A percentile compares a stretch with the other conserved stretches of the same genome.
phyloP scores from a whole-genome alignment of 331 rosid genomes.

The Quercus phellos region DNA sequence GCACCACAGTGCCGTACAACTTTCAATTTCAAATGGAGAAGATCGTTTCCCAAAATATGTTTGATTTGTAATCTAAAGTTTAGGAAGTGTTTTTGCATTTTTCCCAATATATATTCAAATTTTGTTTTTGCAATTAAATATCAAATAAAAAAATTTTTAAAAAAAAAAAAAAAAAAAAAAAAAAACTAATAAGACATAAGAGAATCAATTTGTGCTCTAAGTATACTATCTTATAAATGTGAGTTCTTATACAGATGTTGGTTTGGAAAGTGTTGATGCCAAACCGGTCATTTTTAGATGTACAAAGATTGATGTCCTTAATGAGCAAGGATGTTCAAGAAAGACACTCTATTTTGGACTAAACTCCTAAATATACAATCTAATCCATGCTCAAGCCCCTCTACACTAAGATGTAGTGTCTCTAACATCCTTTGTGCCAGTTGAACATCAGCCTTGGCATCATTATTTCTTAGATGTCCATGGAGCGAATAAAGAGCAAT shows the following conservation, averaged over 20 bases:
- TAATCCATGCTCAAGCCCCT: constrained; percentile 44
- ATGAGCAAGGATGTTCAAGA: constrained; percentile 60
- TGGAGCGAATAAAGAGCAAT: constrained; percentile 36
- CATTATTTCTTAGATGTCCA: constrained; percentile 21
- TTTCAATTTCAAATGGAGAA: too few relatives aligned
- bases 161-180: background rate
- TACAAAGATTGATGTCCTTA: constrained; percentile 13
- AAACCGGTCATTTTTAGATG: constrained; percentile 13
- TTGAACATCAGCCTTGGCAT: constrained; percentile 35
- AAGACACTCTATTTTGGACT: constrained; percentile 68
- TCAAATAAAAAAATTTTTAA: background rate
- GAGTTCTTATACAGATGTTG: background rate
- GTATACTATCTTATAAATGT: background rate
- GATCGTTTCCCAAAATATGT: too few relatives aligned
- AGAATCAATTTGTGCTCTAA: background rate
- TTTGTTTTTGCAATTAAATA: background rate
- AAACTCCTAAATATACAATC: constrained; percentile 53
- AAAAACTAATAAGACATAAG: background rate
- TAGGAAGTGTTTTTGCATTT: too few relatives aligned
- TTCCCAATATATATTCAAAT: background rate
- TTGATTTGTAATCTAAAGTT: too few relatives aligned
- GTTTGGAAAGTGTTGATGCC: constrained; percentile 27
- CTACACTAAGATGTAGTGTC: constrained; percentile 35
- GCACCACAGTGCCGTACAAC: too few relatives aligned
- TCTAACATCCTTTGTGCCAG: constrained; percentile 39